A percentile compares a stretch with the other conserved stretches of the same genome.
phyloP scores from a whole-genome alignment of 257 asterid genomes.

The Petrea volubilis region DNA sequence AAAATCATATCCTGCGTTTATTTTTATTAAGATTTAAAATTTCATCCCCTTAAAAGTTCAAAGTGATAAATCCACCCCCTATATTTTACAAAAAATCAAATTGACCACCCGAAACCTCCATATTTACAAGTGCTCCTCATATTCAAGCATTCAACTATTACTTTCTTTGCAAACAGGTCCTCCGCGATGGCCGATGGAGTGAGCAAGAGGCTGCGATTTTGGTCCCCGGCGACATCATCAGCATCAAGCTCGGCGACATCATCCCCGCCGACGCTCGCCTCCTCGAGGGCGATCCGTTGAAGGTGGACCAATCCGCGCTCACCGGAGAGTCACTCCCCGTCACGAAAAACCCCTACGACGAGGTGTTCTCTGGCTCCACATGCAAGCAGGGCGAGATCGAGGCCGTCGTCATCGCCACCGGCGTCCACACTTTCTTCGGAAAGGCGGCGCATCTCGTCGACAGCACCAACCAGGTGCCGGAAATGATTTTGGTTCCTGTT shows the following conservation, averaged over 20 bases:
- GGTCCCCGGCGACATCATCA: constrained; percentile 87
- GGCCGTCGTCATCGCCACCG: constrained; percentile 93
- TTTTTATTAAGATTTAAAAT: too few relatives aligned
- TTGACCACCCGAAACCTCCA: too few relatives aligned
- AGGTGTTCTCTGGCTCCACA: constrained; percentile 89
- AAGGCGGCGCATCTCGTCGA: constrained; percentile 97
- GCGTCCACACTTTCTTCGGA: constrained; percentile 95
- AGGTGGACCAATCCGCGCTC: constrained; percentile 87
- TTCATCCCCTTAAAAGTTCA: too few relatives aligned
- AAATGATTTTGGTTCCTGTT: too few relatives aligned
- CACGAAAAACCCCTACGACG: constrained; percentile 73
- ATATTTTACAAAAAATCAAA: too few relatives aligned
- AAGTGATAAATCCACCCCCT: too few relatives aligned
- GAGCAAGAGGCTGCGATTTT: constrained; percentile 91
- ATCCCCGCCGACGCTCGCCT: constrained; percentile 98
- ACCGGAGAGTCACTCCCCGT: constrained; percentile 94
- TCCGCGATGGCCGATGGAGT: constrained; percentile 83
- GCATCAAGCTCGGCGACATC: constrained; percentile 85
- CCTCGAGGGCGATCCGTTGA: constrained; percentile 87
- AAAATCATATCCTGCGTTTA: too few relatives aligned
- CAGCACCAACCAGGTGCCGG: constrained; percentile 87
- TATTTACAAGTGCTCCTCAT: too few relatives aligned
- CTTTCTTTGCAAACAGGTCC: constrained; percentile 46
- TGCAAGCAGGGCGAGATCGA: constrained; percentile 97
- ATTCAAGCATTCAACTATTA: neutral